phyloP scores from a whole-genome alignment of 148 eudicot species.

The Camellia japonica region DNA sequence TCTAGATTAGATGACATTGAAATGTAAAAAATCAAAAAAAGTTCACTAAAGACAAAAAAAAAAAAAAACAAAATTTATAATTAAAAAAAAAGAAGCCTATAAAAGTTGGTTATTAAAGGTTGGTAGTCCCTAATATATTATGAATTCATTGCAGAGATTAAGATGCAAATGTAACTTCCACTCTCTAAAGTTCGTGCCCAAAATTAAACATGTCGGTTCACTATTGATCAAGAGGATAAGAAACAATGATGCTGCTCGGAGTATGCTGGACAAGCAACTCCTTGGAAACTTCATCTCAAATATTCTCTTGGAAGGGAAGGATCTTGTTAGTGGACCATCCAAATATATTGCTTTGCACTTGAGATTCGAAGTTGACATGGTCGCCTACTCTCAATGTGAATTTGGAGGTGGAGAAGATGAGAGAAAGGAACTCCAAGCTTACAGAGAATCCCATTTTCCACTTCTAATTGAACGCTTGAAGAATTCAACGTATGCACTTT shows the following conservation, averaged over 20 bases:
- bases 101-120: neutral
- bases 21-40: too few relatives aligned
- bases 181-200: conserved; percentile 74
- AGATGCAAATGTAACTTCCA: conserved; percentile 98
- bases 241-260: conserved; percentile 37
- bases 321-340: conserved; percentile 26
- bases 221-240: conserved; percentile 67
- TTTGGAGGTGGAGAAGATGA: conserved; percentile 89
- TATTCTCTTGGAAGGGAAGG: conserved; percentile 23
- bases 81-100: too few relatives aligned
- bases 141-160: conserved; percentile 50
- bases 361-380: conserved; percentile 96
- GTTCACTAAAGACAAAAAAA: too few relatives aligned
- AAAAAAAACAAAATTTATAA: too few relatives aligned
- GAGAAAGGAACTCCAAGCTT: conserved; percentile 65
- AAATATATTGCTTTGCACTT: conserved; percentile 89
- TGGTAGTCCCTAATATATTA: neutral
- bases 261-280: conserved; percentile 58
- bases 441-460: conserved; percentile 84
- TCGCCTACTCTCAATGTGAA: conserved; percentile 91
- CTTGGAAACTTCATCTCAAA: conserved; percentile 60
- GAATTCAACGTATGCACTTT: conserved; percentile 39
- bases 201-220: conserved; percentile 65
- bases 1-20: too few relatives aligned
- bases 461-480: conserved; percentile 68